A percentile compares a stretch with the other conserved stretches of the same genome.
Conservation (phyloP, 2,329 filamentous ascomycete genomes). For the Biscogniauxia marginata region DNA sequence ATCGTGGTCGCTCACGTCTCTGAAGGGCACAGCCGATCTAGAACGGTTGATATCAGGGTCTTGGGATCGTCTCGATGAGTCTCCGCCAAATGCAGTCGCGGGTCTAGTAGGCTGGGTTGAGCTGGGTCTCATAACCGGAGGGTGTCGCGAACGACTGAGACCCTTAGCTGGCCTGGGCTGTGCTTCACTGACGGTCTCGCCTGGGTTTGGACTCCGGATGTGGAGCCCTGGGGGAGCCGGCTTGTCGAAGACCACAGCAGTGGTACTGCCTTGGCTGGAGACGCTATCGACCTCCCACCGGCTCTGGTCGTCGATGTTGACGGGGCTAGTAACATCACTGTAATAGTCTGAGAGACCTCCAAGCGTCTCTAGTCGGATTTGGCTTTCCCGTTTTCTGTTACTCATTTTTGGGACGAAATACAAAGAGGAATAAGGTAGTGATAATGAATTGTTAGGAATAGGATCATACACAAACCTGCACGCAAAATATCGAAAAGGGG, state of each 20-base stretch:
- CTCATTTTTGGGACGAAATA: neutral
- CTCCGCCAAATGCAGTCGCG: neutral
- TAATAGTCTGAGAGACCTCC: slow-evolving; percentile 15
- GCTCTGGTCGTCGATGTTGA: slow-evolving; percentile 1
- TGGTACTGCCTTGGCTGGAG: slow-evolving; percentile 7
- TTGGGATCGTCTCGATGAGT: neutral
- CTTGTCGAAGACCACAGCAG: slow-evolving; percentile 8
- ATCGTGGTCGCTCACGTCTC: neutral
- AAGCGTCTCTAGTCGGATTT: slow-evolving; percentile 14
- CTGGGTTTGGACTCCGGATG: neutral
- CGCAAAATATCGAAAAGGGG: neutral
- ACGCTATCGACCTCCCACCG: slow-evolving; percentile 5
- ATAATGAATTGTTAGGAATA: neutral
- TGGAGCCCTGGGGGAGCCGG: slow-evolving; percentile 7
- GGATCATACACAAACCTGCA: neutral
- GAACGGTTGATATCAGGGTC: neutral
- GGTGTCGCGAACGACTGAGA: neutral
- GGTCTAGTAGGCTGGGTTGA: neutral
- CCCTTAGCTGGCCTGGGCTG: neutral
- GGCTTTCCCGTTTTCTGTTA: slow-evolving; percentile 10
- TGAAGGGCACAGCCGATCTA: neutral
- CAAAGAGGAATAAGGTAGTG: neutral
- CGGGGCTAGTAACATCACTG: slow-evolving; percentile 8
- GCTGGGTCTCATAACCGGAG: neutral
- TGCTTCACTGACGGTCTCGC: neutral